phyloP scores from a whole-genome alignment of 2,329 filamentous ascomycete species.

The Colletotrichum paranaense region DNA sequence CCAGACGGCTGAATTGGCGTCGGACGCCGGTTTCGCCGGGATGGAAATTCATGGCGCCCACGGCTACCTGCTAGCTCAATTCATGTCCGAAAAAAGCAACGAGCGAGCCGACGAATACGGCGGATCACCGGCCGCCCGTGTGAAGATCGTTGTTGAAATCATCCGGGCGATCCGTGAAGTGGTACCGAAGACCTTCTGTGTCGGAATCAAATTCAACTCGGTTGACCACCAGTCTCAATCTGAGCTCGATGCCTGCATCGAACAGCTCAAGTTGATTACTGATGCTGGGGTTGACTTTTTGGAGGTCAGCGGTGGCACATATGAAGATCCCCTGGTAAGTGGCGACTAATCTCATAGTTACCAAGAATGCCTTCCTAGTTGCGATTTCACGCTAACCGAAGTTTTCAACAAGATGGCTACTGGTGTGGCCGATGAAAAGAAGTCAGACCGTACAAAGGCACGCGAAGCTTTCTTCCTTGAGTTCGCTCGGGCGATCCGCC shows the following conservation, averaged over 20 bases:
- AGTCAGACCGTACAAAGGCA: conserved; percentile 57
- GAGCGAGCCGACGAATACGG: conserved; percentile 66
- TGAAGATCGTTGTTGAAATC: conserved; percentile 63
- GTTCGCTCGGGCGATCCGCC: conserved; percentile 66
- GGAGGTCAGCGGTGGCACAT: conserved; percentile 74
- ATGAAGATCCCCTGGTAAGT: conserved; percentile 61
- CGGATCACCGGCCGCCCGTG: conserved; percentile 59
- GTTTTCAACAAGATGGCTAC: background rate
- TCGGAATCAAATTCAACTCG: conserved; percentile 67
- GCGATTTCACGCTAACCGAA: conserved; percentile 41
- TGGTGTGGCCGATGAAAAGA: conserved; percentile 38
- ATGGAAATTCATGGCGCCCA: conserved; percentile 62
- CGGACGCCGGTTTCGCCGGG: conserved; percentile 58
- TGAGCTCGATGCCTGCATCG: conserved; percentile 63
- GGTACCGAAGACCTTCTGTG: conserved; percentile 54
- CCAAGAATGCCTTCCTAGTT: too few species aligned
- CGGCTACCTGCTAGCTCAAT: conserved; percentile 68
- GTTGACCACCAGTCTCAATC: conserved; percentile 64
- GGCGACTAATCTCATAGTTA: background rate
- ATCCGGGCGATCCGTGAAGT: conserved; percentile 53
- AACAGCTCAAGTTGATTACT: conserved; percentile 65
- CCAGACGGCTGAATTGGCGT: conserved; percentile 58
- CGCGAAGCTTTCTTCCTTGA: conserved; percentile 78
- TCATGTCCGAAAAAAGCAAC: conserved; percentile 63
- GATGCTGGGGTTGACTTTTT: conserved; percentile 71